Evolutionary conservation across 2,329 filamentous ascomycete genomes (phyloP), one percentile per base, ranked within the genome.

Genomic region (Penicillium sumatraense): DNA sequence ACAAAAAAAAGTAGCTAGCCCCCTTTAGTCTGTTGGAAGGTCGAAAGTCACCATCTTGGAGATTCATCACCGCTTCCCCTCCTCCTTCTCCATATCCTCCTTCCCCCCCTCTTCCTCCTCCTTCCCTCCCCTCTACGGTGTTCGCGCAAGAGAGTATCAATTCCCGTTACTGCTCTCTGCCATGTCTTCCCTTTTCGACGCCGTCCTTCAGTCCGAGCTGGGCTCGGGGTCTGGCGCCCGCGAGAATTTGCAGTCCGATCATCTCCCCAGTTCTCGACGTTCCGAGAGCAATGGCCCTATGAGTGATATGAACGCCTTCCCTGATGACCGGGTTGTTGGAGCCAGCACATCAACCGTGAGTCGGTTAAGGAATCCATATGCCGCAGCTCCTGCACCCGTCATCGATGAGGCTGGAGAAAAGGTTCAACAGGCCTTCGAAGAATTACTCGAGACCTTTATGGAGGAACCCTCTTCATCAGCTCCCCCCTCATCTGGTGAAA

Each of bases 291-390:
- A 79, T 75, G 78, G 75, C 29, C 73, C 77, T 2, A 77, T 78
- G 70, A 80, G 86, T 67, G 86, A 88, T 66, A 75, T 79, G 49
- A 81, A 85, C 60, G 81, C 78, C 13, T 84, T 85, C 53, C 78
- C 83, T 26, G 86, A 88, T 63, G 86, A 88, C 64, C 83, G 87
- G 60, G 74, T 87, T 3, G 81, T 86, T 11, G 84, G 82, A 16
- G 71, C 78, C 20, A 78, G 80, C 63, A 78, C 79, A 26, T 79
- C 76, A n/a, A 77, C 80, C 53, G 67, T 75, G 35, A 76, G 75
- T 36, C 72, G 79, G 56, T 79, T 81, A 46, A 74, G 74, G 55
- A 79, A 81, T 53, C 80, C 82, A 58, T 76, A 76, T 53, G 72
- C 76, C 31, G 68, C 78, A 50, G 84, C 84, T 40, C 80, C 87